Evolutionary conservation across 2,329 filamentous ascomycete genomes (phyloP).

Genomic region (Fusarium sp.): DNA sequence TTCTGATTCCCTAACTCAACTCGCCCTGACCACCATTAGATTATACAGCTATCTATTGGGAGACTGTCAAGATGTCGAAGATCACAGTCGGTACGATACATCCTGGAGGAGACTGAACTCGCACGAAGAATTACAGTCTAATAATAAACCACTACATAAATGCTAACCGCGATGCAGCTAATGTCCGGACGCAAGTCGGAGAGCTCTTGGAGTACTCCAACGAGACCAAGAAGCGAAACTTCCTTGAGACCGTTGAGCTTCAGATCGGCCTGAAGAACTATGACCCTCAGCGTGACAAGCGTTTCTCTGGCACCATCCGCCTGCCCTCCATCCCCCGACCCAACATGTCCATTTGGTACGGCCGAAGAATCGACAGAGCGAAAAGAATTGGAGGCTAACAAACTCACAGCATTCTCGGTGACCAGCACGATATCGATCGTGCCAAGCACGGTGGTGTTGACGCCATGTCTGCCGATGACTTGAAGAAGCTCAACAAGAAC

Average conservation of each 20-base stretch:
- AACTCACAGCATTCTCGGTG: conserved; percentile 66
- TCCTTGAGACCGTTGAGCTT: conserved; percentile 92
- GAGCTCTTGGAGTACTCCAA: conserved; percentile 95
- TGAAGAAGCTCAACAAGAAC: conserved; percentile 99
- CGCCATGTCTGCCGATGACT: conserved; percentile 97
- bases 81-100: conserved; percentile 76
- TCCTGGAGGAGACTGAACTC: neutral
- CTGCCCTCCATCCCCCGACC: conserved; percentile 92
- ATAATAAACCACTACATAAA: conserved; percentile 33
- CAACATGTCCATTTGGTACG: conserved; percentile 82
- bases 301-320: conserved; percentile 99
- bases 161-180: conserved; percentile 66
- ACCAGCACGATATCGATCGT: conserved; percentile 98
- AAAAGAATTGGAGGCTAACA: conserved; percentile 24
- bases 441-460: conserved; percentile 99
- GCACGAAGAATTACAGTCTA: neutral
- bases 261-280: conserved; percentile 98
- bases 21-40: conserved; percentile 76
- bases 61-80: conserved; percentile 91
- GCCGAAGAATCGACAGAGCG: neutral
- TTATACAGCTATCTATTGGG: conserved; percentile 75
- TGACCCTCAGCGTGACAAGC: conserved; percentile 99
- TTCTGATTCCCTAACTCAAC: conserved; percentile 42
- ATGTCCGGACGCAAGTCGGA: conserved; percentile 94
- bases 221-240: conserved; percentile 97